Base-by-base conservation (phyloP, 495 filamentous ascomycete species). In the Endocarpon pusillum region DNA sequence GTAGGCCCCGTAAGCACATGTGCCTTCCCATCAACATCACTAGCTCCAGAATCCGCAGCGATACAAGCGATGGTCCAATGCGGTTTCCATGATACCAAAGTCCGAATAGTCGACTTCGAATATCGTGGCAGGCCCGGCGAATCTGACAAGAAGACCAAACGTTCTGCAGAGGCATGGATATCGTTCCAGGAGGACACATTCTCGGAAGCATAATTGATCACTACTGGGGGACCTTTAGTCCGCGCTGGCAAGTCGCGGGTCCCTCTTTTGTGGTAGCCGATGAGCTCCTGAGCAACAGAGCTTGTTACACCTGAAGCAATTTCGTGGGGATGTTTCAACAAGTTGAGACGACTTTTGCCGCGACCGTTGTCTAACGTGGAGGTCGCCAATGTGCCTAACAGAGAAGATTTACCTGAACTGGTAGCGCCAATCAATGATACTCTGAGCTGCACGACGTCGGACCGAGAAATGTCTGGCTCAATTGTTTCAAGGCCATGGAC, bases 141-240 rank as follows among this genome's bases (percentile, higher is more conserved):
- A 48, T 97, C 89, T 0, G 84, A 78, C 8, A 94, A 51, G 37
- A 94, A 81, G 8, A 85, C 81, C 3, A 97, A 54, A 32, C 91
- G 75, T 18, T 68, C 67, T 2, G 83, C 71, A n/a, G 72, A 63
- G 18, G 63, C 59, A 52, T 97, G 89, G 30, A 94, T 85, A 52
- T 96, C 89, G 42, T 80, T 78, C 89, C 89, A 97, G 21, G 79
- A 82, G 26, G 85, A 79, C 33, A 93, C 74, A 56, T 92, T 83
- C 14, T 73, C 75, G 34, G 78, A 72, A 1, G 79, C 73, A 50
- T 87, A 94, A 44, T 94, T 96, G 54, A 94, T 62, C 27, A 94
- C 71, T 21, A 68, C 55, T n/a, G 55, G 53, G 9, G 40, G 35
- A 10, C 45, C 48, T 4, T 49, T 38, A 12, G 43, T 34, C 2